A percentile compares a stretch with the other conserved stretches of the same genome.
Evolutionary conservation across 1,284 basidiomycete genomes (phyloP).

Genomic region (Salmacisia buchloeana): DNA sequence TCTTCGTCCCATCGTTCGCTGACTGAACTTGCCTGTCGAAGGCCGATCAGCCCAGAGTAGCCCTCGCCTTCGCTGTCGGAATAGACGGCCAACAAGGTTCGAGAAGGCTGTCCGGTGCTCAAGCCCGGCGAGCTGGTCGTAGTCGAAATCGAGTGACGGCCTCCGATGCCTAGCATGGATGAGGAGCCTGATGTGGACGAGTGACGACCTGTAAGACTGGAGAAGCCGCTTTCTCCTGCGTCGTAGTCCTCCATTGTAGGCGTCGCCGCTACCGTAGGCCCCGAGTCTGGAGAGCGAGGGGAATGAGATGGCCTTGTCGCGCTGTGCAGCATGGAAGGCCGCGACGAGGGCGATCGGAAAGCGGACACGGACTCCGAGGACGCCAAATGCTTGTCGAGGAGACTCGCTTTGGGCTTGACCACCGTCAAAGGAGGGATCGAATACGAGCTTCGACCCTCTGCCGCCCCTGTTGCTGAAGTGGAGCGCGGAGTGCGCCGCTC

Average conservation of each 20-base stretch:
- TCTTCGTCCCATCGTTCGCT: constrained; percentile 40
- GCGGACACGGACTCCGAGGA: background rate
- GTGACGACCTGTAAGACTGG: background rate
- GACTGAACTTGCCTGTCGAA: constrained; percentile 12
- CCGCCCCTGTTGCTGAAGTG: background rate
- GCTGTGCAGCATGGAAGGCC: background rate
- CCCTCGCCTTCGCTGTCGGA: background rate
- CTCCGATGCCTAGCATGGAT: background rate
- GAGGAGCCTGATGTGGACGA: background rate
- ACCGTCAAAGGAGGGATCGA: background rate
- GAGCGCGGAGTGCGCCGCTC: background rate
- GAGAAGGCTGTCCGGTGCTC: background rate
- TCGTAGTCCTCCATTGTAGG: background rate
- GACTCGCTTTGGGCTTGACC: background rate
- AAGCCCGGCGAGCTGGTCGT: background rate
- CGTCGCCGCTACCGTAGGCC: background rate
- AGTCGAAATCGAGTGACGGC: background rate
- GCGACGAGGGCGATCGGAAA: background rate
- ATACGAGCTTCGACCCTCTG: background rate
- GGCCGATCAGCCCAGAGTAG: background rate
- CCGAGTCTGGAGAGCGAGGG: background rate
- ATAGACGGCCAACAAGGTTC: background rate
- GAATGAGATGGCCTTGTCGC: background rate
- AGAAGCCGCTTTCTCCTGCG: background rate
- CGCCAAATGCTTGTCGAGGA: background rate